Evolutionary conservation across 192 early-diverging fungal species (phyloP), one percentile per base, ranked within the genome.

Genomic region (Coemansia biformis): DNA sequence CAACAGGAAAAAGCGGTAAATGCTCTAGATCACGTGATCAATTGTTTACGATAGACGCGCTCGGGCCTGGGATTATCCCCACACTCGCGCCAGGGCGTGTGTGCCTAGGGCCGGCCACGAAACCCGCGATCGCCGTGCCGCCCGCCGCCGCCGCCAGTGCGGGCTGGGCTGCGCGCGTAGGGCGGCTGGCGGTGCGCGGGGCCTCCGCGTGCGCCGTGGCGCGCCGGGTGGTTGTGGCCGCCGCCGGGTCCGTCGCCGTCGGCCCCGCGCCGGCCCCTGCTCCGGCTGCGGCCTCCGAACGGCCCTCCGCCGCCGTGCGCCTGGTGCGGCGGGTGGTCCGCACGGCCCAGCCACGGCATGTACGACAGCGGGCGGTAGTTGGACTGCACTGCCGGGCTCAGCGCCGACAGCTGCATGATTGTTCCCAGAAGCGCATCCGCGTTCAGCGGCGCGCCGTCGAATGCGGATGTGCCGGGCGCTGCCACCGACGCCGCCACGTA

Each of bases 291-390:
- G 12, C 39, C 24, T 1, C 48, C 36, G 14, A 31, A 37, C 14
- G 57, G 28, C 8, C 56, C 30, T 4, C 13, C 19, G 22, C 42
- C 13, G 18, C 21, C 15, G 17, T 38, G 51, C 23, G 18, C 26
- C 12, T 51, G 48, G 43, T 48, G 21, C 17, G 46, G 34, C 33
- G 23, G 28, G 26, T 34, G 31, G n/a, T 46, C 38, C 5, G 17
- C 41, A 43, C 52, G 60, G 5, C 8, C 19, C 6, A 52, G 35
- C 65, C 56, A 57, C 14, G 62, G 46, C 69, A 73, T 61, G 28
- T 65, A 73, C 16, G 43, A 54, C 38, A 73, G 37, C 46, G 69
- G 69, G 1, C 69, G 52, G 36, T 73, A 73, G 19, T 47, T 32
- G 2, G 69, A 73, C 23, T 38, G 53, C 19, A 38, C 40, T 8